Evolutionary conservation across 2,329 filamentous ascomycete genomes (phyloP).

Genomic region (Fusarium sp.): DNA sequence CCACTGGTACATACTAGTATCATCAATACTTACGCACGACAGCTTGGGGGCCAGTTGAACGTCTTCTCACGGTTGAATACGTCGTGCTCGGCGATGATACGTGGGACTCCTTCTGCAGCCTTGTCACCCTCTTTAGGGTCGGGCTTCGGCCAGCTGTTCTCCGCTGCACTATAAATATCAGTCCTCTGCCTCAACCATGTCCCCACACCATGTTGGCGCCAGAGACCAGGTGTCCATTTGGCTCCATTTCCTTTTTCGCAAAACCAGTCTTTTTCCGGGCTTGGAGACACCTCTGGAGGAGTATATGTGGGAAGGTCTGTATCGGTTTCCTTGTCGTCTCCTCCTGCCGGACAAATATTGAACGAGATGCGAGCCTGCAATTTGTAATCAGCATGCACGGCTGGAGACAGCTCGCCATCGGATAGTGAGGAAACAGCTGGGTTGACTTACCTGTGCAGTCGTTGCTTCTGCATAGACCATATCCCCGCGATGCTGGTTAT

Average conservation of each 20-base stretch:
- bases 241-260: constrained; percentile 2
- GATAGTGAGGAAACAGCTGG: too few species aligned
- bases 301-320: background rate
- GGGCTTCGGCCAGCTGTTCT: constrained; percentile 3
- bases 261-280: constrained; percentile 3
- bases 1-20: too few species aligned
- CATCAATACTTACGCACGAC: background rate
- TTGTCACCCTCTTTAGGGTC: too few species aligned
- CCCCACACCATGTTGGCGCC: constrained; percentile 12
- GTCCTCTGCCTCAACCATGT: constrained; percentile 1
- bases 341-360: constrained; percentile 3
- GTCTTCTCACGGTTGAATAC: background rate
- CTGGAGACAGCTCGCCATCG: too few species aligned
- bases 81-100: constrained; percentile 5
- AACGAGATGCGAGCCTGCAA: background rate
- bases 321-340: background rate
- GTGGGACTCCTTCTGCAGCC: background rate
- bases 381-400: background rate
- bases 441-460: background rate
- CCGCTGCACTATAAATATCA: constrained; percentile 1
- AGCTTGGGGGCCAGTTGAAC: background rate
- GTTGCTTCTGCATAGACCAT: constrained; percentile 12
- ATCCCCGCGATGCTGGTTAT: constrained; percentile 4
- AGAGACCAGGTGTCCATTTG: constrained; percentile 5
- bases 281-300: background rate